These are phyloP conservation scores for Biscogniauxia sp. DNA, from an alignment of 2,329 filamentous ascomycete species.

Conservation along the genomic window DNA sequence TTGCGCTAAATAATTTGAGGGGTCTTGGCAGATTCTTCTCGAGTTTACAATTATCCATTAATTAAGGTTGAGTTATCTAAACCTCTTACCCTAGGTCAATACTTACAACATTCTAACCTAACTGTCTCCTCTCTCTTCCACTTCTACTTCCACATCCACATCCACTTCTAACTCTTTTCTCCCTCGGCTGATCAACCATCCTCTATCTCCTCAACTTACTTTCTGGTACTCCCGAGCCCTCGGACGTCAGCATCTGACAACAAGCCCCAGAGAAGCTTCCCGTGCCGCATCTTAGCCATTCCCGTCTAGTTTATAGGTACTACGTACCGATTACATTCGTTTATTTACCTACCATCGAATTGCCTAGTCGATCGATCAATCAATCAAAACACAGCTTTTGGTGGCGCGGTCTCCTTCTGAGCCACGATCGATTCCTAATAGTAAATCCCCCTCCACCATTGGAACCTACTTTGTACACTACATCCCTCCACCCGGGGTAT, in stretches of 20 bases:
- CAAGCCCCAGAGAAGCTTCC: neutral
- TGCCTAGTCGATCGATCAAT: neutral
- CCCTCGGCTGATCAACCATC: neutral
- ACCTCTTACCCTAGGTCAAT: too few relatives aligned
- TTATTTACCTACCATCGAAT: conserved; percentile 30
- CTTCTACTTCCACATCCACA: neutral
- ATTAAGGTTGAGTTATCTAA: neutral
- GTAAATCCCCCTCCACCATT: neutral
- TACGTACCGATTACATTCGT: conserved; percentile 56
- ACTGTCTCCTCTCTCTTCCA: neutral
- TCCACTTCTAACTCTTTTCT: too few relatives aligned
- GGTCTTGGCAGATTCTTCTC: neutral
- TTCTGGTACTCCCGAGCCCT: neutral
- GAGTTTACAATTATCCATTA: neutral
- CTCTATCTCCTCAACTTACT: too few relatives aligned
- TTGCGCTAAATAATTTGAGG: neutral
- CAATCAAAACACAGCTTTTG: neutral
- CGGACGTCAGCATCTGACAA: neutral
- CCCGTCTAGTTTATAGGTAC: conserved; percentile 35
- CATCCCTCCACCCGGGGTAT: too few relatives aligned
- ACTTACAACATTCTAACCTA: too few relatives aligned
- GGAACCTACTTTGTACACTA: too few relatives aligned
- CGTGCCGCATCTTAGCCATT: neutral
- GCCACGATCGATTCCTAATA: neutral
- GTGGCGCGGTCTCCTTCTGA: neutral